Conservation (phyloP, 306 rosid genomes). For the Vigna hirtella region DNA sequence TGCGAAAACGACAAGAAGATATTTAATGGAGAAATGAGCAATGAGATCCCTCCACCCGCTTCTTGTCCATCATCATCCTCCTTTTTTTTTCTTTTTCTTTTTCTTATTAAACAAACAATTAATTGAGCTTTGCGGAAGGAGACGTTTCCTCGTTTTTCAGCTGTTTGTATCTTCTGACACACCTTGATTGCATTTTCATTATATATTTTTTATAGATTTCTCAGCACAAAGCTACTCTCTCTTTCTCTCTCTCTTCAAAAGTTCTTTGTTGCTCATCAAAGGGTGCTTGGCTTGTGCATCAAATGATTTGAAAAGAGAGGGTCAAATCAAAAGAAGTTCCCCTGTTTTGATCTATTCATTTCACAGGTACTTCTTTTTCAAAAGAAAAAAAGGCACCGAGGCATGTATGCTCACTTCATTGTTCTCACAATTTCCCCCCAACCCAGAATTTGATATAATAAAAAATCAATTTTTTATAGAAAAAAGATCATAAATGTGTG, state of each 20-base stretch:
- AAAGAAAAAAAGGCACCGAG: conserved; percentile 32
- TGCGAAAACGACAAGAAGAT: conserved; percentile 93
- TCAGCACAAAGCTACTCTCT: conserved; percentile 48
- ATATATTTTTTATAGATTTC: conserved; percentile 45
- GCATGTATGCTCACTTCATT: conserved; percentile 21
- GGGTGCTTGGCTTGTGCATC: conserved; percentile 65
- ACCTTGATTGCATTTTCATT: conserved; percentile 56
- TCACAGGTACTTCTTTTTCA: conserved; percentile 63
- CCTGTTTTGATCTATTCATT: conserved; percentile 57
- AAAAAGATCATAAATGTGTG: conserved; percentile 49
- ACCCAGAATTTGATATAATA: conserved; percentile 32
- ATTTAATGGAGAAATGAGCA: conserved; percentile 76
- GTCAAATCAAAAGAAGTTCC: conserved; percentile 78
- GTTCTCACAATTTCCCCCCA: conserved; percentile 1
- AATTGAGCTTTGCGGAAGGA: conserved; percentile 72
- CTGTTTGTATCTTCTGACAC: conserved; percentile 88
- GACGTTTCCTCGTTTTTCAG: conserved; percentile 99
- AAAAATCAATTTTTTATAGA: not conserved
- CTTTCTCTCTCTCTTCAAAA: conserved; percentile 52
- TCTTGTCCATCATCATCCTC: conserved; percentile 52
- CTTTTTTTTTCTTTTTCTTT: not conserved
- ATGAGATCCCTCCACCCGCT: conserved; percentile 68
- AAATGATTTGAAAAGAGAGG: conserved; percentile 74
- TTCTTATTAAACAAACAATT: conserved; percentile 42
- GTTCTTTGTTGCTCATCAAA: conserved; percentile 66